Conservation (phyloP, 108 stramenopile genomes). For the Hondaea fermentalgiana region DNA sequence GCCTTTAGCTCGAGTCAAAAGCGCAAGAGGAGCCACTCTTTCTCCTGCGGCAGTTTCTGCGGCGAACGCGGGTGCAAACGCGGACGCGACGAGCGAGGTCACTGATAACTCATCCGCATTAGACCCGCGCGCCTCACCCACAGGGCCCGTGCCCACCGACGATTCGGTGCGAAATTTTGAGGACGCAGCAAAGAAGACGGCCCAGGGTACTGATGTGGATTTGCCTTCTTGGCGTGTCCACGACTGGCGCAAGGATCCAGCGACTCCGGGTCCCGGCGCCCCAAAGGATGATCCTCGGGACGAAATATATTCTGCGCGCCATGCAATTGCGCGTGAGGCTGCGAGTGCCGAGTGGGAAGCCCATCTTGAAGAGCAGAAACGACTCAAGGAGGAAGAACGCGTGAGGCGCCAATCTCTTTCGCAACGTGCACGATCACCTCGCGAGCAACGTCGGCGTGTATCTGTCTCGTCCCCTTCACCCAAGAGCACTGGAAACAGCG, state of each 20-base stretch:
- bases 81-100: too few species aligned
- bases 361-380: not conserved
- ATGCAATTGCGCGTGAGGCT: not conserved
- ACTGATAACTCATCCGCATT: too few species aligned
- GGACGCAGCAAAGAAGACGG: not conserved
- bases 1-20: not conserved
- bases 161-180: not conserved
- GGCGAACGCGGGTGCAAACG: not conserved
- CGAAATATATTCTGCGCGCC: not conserved
- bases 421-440: not conserved
- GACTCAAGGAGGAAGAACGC: not conserved
- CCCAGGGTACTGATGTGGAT: not conserved
- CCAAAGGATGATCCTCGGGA: not conserved
- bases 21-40: not conserved
- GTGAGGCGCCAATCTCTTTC: not conserved
- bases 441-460: not conserved
- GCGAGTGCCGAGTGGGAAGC: slow-evolving; percentile 12
- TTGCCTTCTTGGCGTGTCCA: not conserved
- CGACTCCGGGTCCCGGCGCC: not conserved
- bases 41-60: not conserved
- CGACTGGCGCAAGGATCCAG: not conserved
- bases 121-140: not conserved
- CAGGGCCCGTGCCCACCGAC: not conserved
- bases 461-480: not conserved
- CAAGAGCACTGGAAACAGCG: not conserved